These are phyloP conservation scores for Dactylellina cionopaga DNA, from an alignment of 2,329 filamentous ascomycete genomes.

Conservation along the genomic window DNA sequence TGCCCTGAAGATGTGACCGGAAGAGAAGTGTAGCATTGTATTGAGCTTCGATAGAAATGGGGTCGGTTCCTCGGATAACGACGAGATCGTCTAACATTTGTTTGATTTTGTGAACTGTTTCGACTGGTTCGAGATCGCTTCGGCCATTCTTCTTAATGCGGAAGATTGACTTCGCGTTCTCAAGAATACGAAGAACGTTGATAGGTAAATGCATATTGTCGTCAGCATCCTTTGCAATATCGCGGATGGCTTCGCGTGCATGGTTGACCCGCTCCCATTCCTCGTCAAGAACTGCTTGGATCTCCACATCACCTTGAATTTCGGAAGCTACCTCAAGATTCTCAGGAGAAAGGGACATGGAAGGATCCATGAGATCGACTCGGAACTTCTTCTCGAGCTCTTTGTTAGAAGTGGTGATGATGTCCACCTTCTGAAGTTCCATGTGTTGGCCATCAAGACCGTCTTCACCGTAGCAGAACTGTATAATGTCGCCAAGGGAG, in stretches of 20 bases:
- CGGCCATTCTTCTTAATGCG: constrained; percentile 84
- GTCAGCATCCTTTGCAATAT: constrained; percentile 63
- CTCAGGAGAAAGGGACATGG: constrained; percentile 71
- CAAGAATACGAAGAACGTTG: constrained; percentile 89
- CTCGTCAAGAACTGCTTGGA: constrained; percentile 84
- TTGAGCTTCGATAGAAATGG: constrained; percentile 85
- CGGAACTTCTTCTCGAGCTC: constrained; percentile 84
- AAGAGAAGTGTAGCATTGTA: constrained; percentile 87
- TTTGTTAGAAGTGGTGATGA: constrained; percentile 79
- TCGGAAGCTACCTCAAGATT: constrained; percentile 87
- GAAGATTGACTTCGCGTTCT: constrained; percentile 89
- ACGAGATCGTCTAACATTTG: constrained; percentile 79
- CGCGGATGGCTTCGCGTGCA: constrained; percentile 80
- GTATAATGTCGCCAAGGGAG: constrained; percentile 93
- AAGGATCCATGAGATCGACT: constrained; percentile 83
- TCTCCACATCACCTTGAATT: constrained; percentile 84
- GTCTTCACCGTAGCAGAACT: constrained; percentile 98
- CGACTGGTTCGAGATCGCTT: constrained; percentile 87
- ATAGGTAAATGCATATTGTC: constrained; percentile 90
- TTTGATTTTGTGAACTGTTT: constrained; percentile 83
- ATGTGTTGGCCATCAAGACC: constrained; percentile 93
- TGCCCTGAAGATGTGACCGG: constrained; percentile 89
- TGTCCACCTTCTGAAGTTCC: constrained; percentile 89
- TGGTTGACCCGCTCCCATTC: constrained; percentile 82
- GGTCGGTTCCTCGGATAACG: constrained; percentile 85